Evolutionary conservation across 495 filamentous ascomycete genomes (phyloP).

Genomic region (Hypoxylon rickii): DNA sequence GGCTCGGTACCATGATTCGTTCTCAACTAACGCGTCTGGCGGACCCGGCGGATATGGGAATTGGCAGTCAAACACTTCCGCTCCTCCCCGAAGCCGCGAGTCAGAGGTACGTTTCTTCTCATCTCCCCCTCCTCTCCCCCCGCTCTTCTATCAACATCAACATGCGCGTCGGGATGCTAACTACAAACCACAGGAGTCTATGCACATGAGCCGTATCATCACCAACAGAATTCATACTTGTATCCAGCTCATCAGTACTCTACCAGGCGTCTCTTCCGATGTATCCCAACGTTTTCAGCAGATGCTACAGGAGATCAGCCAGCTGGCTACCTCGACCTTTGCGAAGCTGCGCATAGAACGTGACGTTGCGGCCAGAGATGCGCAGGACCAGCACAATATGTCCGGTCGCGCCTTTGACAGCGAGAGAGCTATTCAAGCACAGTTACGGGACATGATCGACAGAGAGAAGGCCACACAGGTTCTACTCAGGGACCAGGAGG

Average conservation of each 20-base stretch:
- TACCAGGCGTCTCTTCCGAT: not conserved
- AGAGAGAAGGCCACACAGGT: not conserved
- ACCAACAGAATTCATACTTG: not conserved
- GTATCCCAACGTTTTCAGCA: no score
- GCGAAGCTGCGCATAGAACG: not conserved
- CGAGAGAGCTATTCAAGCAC: no score
- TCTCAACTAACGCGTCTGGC: no score
- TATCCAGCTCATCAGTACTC: not conserved
- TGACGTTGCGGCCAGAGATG: not conserved
- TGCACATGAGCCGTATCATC: conserved; percentile 4
- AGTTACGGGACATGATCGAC: not conserved
- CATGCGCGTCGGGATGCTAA: no score
- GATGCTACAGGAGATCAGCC: not conserved
- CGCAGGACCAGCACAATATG: not conserved
- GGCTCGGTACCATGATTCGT: no score
- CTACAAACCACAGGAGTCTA: not conserved
- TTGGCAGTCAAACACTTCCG: no score
- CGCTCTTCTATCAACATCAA: no score
- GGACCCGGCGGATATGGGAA: no score
- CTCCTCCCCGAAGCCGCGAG: no score
- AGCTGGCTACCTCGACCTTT: not conserved
- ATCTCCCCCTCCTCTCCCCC: no score
- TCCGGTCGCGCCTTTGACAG: no score
- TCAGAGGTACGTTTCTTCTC: no score
- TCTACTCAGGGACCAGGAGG: not conserved